Evolutionary conservation across 2,329 filamentous ascomycete species (phyloP).

Genomic region (Cadophora sp.): DNA sequence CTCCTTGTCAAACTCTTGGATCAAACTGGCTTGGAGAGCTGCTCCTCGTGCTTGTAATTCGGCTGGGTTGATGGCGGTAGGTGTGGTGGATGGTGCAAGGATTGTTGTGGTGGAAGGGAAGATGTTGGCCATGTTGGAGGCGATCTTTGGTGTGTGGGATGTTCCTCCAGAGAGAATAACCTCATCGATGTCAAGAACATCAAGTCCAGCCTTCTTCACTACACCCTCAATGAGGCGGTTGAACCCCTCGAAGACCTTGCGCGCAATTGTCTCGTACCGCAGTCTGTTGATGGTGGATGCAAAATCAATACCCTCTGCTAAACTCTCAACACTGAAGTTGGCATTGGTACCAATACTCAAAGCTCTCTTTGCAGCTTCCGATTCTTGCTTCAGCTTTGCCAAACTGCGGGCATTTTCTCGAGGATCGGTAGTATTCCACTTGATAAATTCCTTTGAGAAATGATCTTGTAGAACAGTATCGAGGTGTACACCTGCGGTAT

Average conservation of each 20-base stretch:
- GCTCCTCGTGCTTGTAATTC: constrained; percentile 89
- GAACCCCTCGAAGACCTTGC: constrained; percentile 88
- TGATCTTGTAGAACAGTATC: constrained; percentile 94
- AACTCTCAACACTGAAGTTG: constrained; percentile 89
- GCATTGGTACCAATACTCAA: constrained; percentile 88
- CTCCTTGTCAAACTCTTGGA: constrained; percentile 91
- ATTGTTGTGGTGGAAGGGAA: constrained; percentile 84
- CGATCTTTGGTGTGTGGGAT: constrained; percentile 92
- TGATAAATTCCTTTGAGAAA: constrained; percentile 98
- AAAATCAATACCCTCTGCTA: constrained; percentile 90
- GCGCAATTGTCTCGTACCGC: constrained; percentile 87
- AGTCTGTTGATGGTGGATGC: constrained; percentile 90
- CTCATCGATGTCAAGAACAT: constrained; percentile 92
- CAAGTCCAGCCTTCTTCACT: constrained; percentile 90
- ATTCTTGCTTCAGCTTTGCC: constrained; percentile 91
- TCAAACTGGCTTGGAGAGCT: constrained; percentile 91
- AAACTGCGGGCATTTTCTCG: constrained; percentile 80
- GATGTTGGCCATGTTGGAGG: constrained; percentile 76
- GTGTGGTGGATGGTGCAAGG: constrained; percentile 80
- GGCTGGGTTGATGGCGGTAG: constrained; percentile 87
- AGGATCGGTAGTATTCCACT: constrained; percentile 89
- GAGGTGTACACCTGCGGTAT: constrained; percentile 83
- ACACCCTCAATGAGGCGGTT: constrained; percentile 83
- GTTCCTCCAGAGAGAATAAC: constrained; percentile 92
- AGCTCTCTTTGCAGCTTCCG: constrained; percentile 90